These are phyloP conservation scores for Allantophomopsis lycopodina DNA, from an alignment of 2,329 filamentous ascomycete species.

Conservation along the genomic window DNA sequence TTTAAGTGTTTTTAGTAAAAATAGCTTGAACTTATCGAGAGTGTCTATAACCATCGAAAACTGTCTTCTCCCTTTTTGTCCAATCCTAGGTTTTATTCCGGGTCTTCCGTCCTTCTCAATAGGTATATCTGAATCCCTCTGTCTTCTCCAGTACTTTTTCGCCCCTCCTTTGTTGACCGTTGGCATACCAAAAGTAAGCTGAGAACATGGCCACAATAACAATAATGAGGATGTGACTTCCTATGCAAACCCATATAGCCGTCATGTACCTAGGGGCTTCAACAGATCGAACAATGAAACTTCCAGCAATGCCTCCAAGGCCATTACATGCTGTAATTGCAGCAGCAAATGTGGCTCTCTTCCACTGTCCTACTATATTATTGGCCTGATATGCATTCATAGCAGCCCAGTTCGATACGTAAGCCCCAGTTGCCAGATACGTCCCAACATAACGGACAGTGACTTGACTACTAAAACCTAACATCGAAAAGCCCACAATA, in stretches of 20 bases:
- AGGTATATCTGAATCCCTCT: slow-evolving; percentile 15
- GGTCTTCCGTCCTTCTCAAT: slow-evolving; percentile 4
- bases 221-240: slow-evolving; percentile 46
- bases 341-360: slow-evolving; percentile 67
- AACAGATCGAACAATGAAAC: slow-evolving; percentile 46
- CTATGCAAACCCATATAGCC: slow-evolving; percentile 54
- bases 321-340: slow-evolving; percentile 67
- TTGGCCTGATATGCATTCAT: slow-evolving; percentile 74
- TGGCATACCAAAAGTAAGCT: slow-evolving; percentile 35
- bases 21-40: too few relatives aligned
- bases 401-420: slow-evolving; percentile 67
- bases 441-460: slow-evolving; percentile 17
- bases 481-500: slow-evolving; percentile 15
- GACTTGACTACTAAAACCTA: slow-evolving; percentile 13
- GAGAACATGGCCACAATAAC: slow-evolving; percentile 35
- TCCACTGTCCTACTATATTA: slow-evolving; percentile 83
- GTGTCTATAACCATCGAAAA: too few relatives aligned
- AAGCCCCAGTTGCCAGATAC: slow-evolving; percentile 47
- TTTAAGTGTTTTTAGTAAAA: too few relatives aligned
- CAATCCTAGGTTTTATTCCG: neutral
- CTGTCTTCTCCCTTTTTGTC: slow-evolving; percentile 2
- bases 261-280: slow-evolving; percentile 51
- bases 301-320: slow-evolving; percentile 66
- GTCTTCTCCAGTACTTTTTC: slow-evolving; percentile 31
- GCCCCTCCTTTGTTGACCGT: slow-evolving; percentile 31